Percentiles rank a stretch among this genome's conserved stretches.
These are phyloP conservation scores for Gaeumannomyces sp. DNA, from an alignment of 2,329 filamentous ascomycete genomes.

Conservation along the genomic window DNA sequence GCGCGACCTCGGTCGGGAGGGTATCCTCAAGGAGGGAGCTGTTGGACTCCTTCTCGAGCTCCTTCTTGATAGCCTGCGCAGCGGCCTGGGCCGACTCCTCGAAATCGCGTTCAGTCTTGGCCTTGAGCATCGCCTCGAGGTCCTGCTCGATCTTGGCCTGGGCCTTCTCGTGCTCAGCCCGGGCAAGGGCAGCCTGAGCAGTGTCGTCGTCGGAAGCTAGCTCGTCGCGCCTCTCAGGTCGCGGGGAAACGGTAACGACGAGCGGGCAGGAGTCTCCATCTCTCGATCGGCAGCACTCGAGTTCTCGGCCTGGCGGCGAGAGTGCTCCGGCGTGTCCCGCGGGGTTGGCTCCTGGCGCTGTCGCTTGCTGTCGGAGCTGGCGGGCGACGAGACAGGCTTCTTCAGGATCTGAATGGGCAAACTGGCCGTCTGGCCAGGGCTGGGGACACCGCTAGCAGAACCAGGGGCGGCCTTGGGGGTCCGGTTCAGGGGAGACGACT, in stretches of 20 bases:
- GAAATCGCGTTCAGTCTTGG: conserved; percentile 48
- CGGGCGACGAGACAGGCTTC: conserved; percentile 38
- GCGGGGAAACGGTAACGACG: conserved; percentile 9
- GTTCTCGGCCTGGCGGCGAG: conserved; percentile 24
- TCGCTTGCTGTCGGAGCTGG: conserved; percentile 34
- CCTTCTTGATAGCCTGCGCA: conserved; percentile 44
- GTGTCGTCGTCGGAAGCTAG: conserved; percentile 50
- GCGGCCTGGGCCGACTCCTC: conserved; percentile 41
- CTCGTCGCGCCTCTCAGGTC: conserved; percentile 32
- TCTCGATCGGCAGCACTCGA: conserved; percentile 20
- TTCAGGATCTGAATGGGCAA: conserved; percentile 43
- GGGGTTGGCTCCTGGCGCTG: conserved; percentile 37
- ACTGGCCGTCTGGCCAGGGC: conserved; percentile 24
- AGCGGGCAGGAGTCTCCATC: conserved; percentile 1
- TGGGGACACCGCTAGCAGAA: conserved; percentile 16
- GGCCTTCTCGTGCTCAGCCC: conserved; percentile 43
- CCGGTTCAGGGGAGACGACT: conserved; percentile 34
- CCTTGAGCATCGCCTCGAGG: conserved; percentile 41
- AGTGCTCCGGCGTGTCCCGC: conserved; percentile 37
- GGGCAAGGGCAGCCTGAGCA: conserved; percentile 59
- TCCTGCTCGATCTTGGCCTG: conserved; percentile 43
- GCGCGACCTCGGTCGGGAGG: conserved; percentile 44
- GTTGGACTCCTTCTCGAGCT: conserved; percentile 49
- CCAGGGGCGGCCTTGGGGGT: conserved; percentile 32
- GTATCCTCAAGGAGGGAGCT: conserved; percentile 46